phyloP scores from a whole-genome alignment of 441 rosid species.

The Eruca vesicaria region DNA sequence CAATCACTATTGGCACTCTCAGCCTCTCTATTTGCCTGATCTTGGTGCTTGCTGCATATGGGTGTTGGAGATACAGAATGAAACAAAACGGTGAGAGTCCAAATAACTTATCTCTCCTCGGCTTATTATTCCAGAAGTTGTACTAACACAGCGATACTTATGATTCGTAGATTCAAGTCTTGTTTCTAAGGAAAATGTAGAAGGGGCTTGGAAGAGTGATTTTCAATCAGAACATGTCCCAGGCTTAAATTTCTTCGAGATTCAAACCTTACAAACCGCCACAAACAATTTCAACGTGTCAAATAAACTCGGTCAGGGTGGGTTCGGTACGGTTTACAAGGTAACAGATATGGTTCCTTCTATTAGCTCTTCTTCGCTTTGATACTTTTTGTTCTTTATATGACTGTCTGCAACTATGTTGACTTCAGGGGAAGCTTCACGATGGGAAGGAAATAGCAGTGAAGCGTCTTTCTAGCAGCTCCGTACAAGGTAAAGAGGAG shows the following conservation, averaged over 20 bases:
- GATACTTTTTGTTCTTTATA: neutral
- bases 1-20: neutral
- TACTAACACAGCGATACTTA: neutral
- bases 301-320: conserved; percentile 55
- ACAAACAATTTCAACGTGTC: conserved; percentile 34
- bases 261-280: conserved; percentile 36
- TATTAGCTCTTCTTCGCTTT: neutral
- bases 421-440: conserved; percentile 22
- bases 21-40: conserved; percentile 17
- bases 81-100: conserved; percentile 25
- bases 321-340: conserved; percentile 55
- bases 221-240: conserved; percentile 16
- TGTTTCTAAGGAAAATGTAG: conserved; percentile 11
- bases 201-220: conserved; percentile 14
- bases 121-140: neutral
- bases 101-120: neutral
- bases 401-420: conserved; percentile 1
- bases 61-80: conserved; percentile 30
- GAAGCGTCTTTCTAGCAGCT: conserved; percentile 24
- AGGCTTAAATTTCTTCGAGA: conserved; percentile 21
- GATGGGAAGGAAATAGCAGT: conserved; percentile 31
- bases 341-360: conserved; percentile 28
- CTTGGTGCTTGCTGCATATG: conserved; percentile 21
- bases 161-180: neutral
- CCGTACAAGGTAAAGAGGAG: conserved; percentile 23